These are phyloP conservation scores for Dichomitus squalens DNA, from an alignment of 1,284 basidiomycete genomes.

Conservation along the genomic window DNA sequence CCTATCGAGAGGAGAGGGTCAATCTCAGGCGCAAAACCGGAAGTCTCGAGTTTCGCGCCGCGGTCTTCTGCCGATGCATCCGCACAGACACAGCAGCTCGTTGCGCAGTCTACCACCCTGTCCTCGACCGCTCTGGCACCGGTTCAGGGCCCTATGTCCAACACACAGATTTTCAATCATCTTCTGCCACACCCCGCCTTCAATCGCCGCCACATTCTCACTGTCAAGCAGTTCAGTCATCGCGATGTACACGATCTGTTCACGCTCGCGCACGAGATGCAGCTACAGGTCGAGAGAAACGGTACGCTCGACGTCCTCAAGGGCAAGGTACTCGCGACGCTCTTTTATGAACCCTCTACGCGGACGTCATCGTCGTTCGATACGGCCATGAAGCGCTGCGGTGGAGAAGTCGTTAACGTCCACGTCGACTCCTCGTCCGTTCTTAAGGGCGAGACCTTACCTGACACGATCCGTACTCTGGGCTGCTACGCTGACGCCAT, in stretches of 20 bases:
- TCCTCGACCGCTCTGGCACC: conserved; percentile 18
- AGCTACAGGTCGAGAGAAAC: conserved; percentile 90
- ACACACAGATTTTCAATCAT: conserved; percentile 44
- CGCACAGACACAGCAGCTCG: conserved; percentile 8
- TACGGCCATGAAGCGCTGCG: conserved; percentile 97
- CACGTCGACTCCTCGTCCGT: conserved; percentile 86
- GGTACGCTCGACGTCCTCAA: conserved; percentile 90
- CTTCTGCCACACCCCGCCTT: conserved; percentile 69
- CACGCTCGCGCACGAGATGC: conserved; percentile 96
- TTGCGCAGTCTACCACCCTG: conserved; percentile 1
- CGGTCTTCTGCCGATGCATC: conserved; percentile 15
- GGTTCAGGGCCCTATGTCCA: conserved; percentile 37
- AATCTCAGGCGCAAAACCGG: conserved; percentile 26
- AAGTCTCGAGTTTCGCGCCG: conserved; percentile 12
- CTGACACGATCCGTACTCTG: conserved; percentile 93
- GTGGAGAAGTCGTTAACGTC: conserved; percentile 91
- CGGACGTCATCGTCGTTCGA: conserved; percentile 98
- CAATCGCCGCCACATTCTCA: conserved; percentile 89
- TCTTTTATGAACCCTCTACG: conserved; percentile 99
- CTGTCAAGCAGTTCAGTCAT: conserved; percentile 92
- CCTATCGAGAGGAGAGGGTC: conserved; percentile 33
- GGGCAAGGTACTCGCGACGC: conserved; percentile 90
- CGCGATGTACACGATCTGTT: conserved; percentile 95
- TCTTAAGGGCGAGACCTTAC: conserved; percentile 91
- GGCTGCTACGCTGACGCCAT: conserved; percentile 97